A percentile compares a stretch with the other conserved stretches of the same genome.
Evolutionary conservation across 2,329 filamentous ascomycete genomes (phyloP).

Genomic region (Botrytis fragariae): DNA sequence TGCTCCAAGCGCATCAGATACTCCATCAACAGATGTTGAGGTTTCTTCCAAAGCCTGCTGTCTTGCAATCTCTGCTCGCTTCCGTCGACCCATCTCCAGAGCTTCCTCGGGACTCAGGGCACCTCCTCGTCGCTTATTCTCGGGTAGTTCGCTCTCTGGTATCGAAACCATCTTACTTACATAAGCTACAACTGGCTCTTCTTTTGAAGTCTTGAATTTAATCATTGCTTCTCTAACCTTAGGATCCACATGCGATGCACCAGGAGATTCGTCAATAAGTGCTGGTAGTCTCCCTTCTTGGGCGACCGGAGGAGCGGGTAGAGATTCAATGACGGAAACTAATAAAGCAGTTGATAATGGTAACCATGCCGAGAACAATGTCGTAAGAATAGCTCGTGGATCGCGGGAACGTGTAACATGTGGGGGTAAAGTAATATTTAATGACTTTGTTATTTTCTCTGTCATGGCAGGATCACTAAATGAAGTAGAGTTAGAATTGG

Average conservation of each 20-base stretch:
- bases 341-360: conserved; percentile 88
- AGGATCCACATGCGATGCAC: conserved; percentile 65
- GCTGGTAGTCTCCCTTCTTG: conserved; percentile 78
- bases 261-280: conserved; percentile 77
- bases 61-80: conserved; percentile 82
- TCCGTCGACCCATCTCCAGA: conserved; percentile 79
- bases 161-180: conserved; percentile 98
- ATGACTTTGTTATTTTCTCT: conserved; percentile 92
- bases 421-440: conserved; percentile 79
- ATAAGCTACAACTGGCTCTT: conserved; percentile 84
- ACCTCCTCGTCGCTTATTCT: conserved; percentile 72
- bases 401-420: conserved; percentile 83
- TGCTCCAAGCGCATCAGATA: conserved; percentile 57
- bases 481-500: conserved; percentile 34
- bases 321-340: conserved; percentile 88
- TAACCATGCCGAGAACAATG: conserved; percentile 86
- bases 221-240: conserved; percentile 77
- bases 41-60: conserved; percentile 56
- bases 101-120: conserved; percentile 87
- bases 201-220: conserved; percentile 66
- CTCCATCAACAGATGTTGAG: conserved; percentile 43
- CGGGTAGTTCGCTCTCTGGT: conserved; percentile 84
- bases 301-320: conserved; percentile 78
- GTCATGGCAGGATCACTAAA: conserved; percentile 71
- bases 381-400: conserved; percentile 76